Percentiles rank a stretch among this genome's conserved stretches.
These are phyloP conservation scores for Botrytis hyacinthi DNA, from an alignment of 2,329 filamentous ascomycete genomes.

Conservation along the genomic window DNA sequence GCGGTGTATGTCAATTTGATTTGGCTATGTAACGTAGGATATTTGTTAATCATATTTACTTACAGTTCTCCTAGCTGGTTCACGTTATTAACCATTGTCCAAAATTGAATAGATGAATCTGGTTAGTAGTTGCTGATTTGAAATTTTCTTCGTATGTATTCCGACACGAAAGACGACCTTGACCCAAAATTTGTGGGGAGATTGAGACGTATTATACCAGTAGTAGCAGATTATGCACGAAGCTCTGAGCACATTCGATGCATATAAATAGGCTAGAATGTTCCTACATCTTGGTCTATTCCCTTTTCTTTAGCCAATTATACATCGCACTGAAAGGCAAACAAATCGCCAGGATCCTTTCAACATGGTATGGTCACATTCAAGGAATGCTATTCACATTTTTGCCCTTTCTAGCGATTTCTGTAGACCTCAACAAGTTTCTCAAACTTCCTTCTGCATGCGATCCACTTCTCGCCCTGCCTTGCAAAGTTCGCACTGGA, in stretches of 20 bases:
- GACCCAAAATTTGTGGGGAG: not conserved
- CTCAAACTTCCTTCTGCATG: constrained; percentile 57
- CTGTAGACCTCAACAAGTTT: constrained; percentile 48
- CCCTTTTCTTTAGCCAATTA: not conserved
- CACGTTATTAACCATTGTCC: not conserved
- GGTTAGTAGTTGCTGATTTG: not conserved
- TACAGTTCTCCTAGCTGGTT: not conserved
- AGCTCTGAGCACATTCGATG: not conserved
- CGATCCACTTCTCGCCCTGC: constrained; percentile 39
- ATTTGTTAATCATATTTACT: not conserved
- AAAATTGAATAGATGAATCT: not conserved
- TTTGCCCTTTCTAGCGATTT: constrained; percentile 38
- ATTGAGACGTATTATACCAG: not conserved
- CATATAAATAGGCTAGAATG: not conserved
- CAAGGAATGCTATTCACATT: constrained; percentile 27
- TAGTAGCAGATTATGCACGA: not conserved
- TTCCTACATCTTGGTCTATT: not conserved
- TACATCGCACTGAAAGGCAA: not conserved
- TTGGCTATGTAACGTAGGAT: not conserved
- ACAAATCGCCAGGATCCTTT: not conserved
- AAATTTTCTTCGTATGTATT: not conserved
- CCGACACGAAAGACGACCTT: not conserved
- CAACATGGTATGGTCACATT: not conserved
- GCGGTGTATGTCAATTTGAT: not conserved
- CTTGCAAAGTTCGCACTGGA: constrained; percentile 27